phyloP scores from a whole-genome alignment of 1,284 basidiomycete genomes.

The Apiotrichum gracile region DNA sequence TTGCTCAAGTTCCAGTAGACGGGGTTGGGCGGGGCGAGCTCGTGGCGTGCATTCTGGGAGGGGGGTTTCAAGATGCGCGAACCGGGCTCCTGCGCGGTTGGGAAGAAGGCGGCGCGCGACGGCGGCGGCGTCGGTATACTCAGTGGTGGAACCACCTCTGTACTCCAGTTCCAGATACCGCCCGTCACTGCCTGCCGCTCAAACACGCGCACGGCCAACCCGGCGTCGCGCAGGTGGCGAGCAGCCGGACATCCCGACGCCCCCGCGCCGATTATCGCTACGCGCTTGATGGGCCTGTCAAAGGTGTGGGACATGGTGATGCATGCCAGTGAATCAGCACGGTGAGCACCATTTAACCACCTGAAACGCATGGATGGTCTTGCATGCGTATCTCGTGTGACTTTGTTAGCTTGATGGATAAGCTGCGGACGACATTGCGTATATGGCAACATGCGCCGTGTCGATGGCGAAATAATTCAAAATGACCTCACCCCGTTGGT shows the following conservation, averaged over 20 bases:
- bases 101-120: slow-evolving; percentile 45
- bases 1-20: slow-evolving; percentile 50
- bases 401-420: no score
- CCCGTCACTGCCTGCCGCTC: slow-evolving; percentile 50
- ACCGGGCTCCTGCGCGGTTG: slow-evolving; percentile 39
- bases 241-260: slow-evolving; percentile 23
- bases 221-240: slow-evolving; percentile 29
- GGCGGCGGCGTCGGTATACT: slow-evolving; percentile 50
- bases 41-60: slow-evolving; percentile 27
- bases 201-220: slow-evolving; percentile 49
- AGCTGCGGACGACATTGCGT: no score
- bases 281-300: slow-evolving; percentile 15
- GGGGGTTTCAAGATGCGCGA: no score
- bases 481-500: no score
- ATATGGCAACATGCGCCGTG: no score
- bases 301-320: no score
- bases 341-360: no score
- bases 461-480: no score
- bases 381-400: no score
- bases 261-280: slow-evolving; percentile 32
- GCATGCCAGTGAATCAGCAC: no score
- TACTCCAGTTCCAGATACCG: slow-evolving; percentile 52
- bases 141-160: slow-evolving; percentile 47
- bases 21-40: slow-evolving; percentile 48
- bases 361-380: no score